Evolutionary conservation across 805 yeast genomes (phyloP), one percentile per base, ranked within the genome.

Genomic region (Starmera quercuum): DNA sequence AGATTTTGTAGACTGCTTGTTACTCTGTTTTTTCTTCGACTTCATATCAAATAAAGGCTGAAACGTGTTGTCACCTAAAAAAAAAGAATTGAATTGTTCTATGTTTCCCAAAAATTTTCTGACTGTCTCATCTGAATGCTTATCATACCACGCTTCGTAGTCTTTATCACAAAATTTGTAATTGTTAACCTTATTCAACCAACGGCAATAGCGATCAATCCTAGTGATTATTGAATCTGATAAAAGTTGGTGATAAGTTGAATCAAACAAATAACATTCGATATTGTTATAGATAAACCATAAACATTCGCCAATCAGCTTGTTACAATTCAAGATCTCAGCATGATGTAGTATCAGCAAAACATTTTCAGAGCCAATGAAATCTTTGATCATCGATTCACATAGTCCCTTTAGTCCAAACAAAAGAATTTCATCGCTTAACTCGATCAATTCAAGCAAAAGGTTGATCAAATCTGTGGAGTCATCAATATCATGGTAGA

Each of bases 271-370:
- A 12, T 83, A 46, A 4, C 74, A 49, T 20, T 78, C 86, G 35
- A 83, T 57, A 50, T 85, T 84, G 41, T 72, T 66, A 42, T 71
- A 75, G 10, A 84, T 63, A 44, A 71, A 82, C 78, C 85, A 78
- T 18, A 78, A 59, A 49, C 95, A 74, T 34, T 73, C 70, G 32
- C 66, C 64, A 39, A 75, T 64, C 24, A 87, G 53, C 42, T 78
- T 72, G 10, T 56, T 51, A 6, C 86, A 82, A 15, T 67, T 54
- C 30, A 68, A 58, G 14, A 58, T 45, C 30, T 66, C 66, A 0
- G 94, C 68, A 46, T 77, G 77, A 10, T 66, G 57, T 11, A 83
- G 47, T 11, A 86, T 48, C 1, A 66, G 37, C 10, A 74, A 57
- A 1, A 80, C 84, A 45, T 82, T 83, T 14, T 80, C 83, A 9